Percentiles rank a stretch among this genome's conserved stretches.
These are phyloP conservation scores for Ophryocystis elektroscirrha DNA, from an alignment of 169 alveolate genomes.

Conservation along the genomic window DNA sequence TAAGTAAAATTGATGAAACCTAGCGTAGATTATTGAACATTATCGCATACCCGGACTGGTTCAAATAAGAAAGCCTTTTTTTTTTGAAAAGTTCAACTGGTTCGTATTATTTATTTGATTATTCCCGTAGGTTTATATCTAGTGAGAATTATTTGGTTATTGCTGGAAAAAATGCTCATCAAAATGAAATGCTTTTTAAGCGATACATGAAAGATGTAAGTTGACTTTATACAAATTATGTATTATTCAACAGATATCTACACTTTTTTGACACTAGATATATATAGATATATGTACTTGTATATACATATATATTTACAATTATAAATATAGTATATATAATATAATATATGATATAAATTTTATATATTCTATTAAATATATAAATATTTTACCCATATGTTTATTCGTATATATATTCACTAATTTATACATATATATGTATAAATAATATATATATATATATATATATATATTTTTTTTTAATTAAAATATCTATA, in stretches of 20 bases:
- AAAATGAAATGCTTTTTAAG: conserved; percentile 74
- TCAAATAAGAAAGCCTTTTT: too few species aligned
- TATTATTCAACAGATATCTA: not conserved
- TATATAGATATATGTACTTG: not conserved
- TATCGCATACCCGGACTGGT: too few species aligned
- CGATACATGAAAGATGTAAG: conserved; percentile 48
- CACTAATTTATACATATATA: too few species aligned
- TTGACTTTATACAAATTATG: not conserved
- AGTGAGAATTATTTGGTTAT: conserved; percentile 40
- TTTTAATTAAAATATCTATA: too few species aligned
- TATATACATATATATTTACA: not conserved
- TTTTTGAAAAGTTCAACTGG: conserved; percentile 69
- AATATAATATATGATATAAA: not conserved
- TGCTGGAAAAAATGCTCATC: conserved; percentile 71
- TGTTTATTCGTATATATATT: too few species aligned
- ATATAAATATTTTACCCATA: too few species aligned
- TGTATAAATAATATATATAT: too few species aligned
- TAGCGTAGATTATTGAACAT: too few species aligned
- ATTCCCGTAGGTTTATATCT: not conserved
- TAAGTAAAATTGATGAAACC: too few species aligned
- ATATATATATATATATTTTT: too few species aligned
- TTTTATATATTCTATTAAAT: too few species aligned
- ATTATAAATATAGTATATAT: not conserved
- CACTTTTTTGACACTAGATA: not conserved
- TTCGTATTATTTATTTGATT: conserved; percentile 90